Evolutionary conservation across 345 rosid genomes (phyloP).

Genomic region (Citrus inodora): DNA sequence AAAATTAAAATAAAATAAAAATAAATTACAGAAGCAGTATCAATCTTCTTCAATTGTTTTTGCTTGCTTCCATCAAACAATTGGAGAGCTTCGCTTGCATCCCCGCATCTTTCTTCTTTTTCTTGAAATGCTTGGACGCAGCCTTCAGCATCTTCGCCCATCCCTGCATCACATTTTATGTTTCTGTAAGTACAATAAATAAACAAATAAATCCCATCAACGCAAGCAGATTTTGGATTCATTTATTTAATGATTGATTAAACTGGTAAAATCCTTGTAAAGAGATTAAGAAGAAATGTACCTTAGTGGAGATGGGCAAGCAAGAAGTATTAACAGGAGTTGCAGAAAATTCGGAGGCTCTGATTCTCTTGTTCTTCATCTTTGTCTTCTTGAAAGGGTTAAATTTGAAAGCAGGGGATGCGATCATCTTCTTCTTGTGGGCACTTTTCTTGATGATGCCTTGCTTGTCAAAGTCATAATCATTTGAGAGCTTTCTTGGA

Average conservation of each 20-base stretch:
- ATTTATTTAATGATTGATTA: not conserved
- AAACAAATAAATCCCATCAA: not conserved
- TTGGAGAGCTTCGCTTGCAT: constrained; percentile 43
- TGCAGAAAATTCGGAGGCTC: constrained; percentile 31
- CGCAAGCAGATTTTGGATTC: not conserved
- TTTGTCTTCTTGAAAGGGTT: constrained; percentile 17
- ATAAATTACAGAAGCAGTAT: not conserved
- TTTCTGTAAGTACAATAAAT: not conserved
- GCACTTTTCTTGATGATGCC: constrained; percentile 10
- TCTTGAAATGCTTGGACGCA: constrained; percentile 79
- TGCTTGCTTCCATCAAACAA: constrained; percentile 22
- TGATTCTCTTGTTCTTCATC: constrained; percentile 24
- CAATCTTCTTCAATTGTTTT: not conserved
- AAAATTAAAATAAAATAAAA: too few relatives aligned
- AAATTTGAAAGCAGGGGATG: not conserved
- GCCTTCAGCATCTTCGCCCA: constrained; percentile 70
- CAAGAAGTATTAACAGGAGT: constrained; percentile 43
- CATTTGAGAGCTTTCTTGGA: constrained; percentile 29
- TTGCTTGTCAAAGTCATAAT: constrained; percentile 28
- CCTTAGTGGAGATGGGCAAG: constrained; percentile 46
- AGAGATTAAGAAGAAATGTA: constrained; percentile 11
- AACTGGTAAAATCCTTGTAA: not conserved
- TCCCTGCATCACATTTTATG: constrained; percentile 35
- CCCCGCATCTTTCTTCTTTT: constrained; percentile 42
- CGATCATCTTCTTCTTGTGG: constrained; percentile 19